phyloP scores from a whole-genome alignment of 192 early-diverging fungal genomes.

The Backusella sp. region DNA sequence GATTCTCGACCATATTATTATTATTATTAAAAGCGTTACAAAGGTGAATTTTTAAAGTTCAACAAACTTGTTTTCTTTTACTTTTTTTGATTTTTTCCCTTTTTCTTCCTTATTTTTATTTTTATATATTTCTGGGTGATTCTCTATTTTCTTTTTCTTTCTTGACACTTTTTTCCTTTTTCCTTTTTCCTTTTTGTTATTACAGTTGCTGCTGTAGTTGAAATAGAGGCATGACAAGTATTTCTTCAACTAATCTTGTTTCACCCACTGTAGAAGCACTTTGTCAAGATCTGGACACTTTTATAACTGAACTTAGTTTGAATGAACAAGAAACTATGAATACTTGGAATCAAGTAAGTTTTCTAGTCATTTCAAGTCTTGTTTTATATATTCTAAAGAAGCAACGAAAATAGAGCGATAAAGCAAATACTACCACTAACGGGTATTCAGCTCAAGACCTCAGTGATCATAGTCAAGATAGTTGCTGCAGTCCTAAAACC shows the following conservation, averaged over 20 bases:
- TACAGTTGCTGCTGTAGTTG: neutral
- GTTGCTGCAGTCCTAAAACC: neutral
- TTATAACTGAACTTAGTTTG: constrained; percentile 10
- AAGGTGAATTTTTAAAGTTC: neutral
- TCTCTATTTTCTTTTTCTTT: neutral
- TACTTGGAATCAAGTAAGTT: neutral
- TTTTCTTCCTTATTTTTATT: constrained; percentile 2
- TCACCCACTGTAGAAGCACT: constrained; percentile 14
- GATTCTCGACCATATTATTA: neutral
- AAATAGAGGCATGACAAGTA: neutral
- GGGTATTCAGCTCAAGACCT: neutral
- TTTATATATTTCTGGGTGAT: neutral
- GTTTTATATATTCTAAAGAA: neutral
- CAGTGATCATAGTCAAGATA: neutral
- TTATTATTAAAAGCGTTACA: neutral
- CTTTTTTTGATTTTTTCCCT: neutral
- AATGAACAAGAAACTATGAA: neutral
- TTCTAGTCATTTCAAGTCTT: neutral
- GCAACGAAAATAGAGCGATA: neutral
- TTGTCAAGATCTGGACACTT: constrained; percentile 12
- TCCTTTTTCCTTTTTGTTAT: neutral
- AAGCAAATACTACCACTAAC: neutral
- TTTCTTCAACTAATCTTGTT: neutral
- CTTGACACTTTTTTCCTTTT: neutral
- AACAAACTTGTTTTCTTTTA: constrained; percentile 10